Evolutionary conservation across 2,329 filamentous ascomycete genomes (phyloP), one percentile per base, ranked within the genome.

Genomic region (Nemania diffusa): DNA sequence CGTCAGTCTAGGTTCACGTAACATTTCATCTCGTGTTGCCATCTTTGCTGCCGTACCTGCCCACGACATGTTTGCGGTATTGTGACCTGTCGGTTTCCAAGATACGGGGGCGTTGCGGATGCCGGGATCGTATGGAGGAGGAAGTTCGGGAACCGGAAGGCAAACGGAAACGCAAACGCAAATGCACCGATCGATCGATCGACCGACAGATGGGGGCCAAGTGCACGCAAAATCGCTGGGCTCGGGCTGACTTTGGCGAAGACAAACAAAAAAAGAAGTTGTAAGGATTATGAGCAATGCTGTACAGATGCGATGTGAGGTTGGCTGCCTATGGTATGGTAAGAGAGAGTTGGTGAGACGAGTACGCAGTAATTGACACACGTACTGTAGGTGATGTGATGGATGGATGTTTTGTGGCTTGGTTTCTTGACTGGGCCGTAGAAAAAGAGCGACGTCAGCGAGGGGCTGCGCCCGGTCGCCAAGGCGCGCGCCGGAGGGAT

Each of bases 1-100:
- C 17, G 57, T 76, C 55, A 75, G 68, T 59, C 60, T 34, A 17
- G 13, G 34, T 34, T 44, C 37, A 34, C 22, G 42, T 37, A 34
- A 27, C 15, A 44, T 24, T 27, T 17, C 15, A 15, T n/a, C 50
- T 29, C 5, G 4, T 17, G 46, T 42, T 17, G 15, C 6, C 37
- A 55, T 52, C 17, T 13, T 13, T 24, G 57, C 52, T 56, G 50
- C 34, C 67, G 57, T 74, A 91, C 90, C 90, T 82, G 90, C 89
- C 90, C 89, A 91, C 81, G 89, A 91, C 89, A 91, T 91, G 70
- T 78, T 82, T 78, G 77, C 77, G 76, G 75, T 60, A 27, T 66
- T 69, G 52, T 40, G 56, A 57, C 20, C 53, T 52, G 63, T 40
- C 32, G 17, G 46, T 65, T 27, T 65, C 32, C 46, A 57, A 56